These are phyloP conservation scores for Emmonsiellopsis sp. DNA, from an alignment of 2,329 filamentous ascomycete species.

Conservation along the genomic window DNA sequence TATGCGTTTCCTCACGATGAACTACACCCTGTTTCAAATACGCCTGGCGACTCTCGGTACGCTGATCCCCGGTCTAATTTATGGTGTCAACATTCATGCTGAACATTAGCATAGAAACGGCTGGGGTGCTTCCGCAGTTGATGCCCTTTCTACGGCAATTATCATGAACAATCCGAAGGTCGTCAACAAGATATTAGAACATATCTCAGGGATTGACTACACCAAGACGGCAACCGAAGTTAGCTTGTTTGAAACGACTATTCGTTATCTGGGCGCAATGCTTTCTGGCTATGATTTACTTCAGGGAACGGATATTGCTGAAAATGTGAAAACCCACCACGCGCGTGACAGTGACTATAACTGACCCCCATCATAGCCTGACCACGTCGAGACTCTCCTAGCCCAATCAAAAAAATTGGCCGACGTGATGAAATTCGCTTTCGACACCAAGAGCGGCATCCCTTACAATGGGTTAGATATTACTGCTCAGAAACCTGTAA, in stretches of 20 bases:
- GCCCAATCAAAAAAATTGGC: slow-evolving; percentile 59
- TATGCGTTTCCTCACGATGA: slow-evolving; percentile 73
- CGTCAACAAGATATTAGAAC: slow-evolving; percentile 60
- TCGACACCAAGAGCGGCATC: slow-evolving; percentile 65
- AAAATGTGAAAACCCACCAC: slow-evolving; percentile 22
- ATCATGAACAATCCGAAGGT: slow-evolving; percentile 62
- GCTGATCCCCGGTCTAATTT: slow-evolving; percentile 8
- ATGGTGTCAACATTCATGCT: not conserved
- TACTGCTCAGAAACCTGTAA: slow-evolving; percentile 34
- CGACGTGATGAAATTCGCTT: slow-evolving; percentile 65
- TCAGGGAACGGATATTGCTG: slow-evolving; percentile 49
- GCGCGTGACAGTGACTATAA: not conserved
- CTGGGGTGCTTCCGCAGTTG: slow-evolving; percentile 76
- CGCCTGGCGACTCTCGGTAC: slow-evolving; percentile 60
- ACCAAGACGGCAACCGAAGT: slow-evolving; percentile 50
- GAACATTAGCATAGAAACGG: slow-evolving; percentile 51
- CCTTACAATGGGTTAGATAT: slow-evolving; percentile 62
- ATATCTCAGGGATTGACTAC: slow-evolving; percentile 64
- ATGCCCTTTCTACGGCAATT: slow-evolving; percentile 69
- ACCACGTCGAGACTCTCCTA: slow-evolving; percentile 39
- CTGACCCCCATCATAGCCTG: slow-evolving; percentile 2
- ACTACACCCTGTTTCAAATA: slow-evolving; percentile 57
- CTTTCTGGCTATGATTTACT: slow-evolving; percentile 62
- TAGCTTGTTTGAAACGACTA: slow-evolving; percentile 83
- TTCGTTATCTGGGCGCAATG: slow-evolving; percentile 75